Evolutionary conservation across 2,329 filamentous ascomycete species (phyloP).

Genomic region (Graphilbum fragrans): DNA sequence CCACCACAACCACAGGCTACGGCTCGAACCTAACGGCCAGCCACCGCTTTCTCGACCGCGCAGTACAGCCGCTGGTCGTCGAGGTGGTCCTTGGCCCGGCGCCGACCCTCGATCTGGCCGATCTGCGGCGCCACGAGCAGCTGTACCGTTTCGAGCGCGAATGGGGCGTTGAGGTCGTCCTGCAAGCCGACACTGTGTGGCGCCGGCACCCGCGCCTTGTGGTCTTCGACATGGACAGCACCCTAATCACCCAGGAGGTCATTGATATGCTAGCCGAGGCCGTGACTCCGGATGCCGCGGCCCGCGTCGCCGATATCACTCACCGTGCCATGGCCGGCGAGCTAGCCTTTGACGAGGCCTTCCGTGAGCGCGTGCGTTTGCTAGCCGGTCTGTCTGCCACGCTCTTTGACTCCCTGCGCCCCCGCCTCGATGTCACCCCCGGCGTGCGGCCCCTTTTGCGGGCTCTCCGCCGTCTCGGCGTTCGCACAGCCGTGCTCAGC

Average conservation of each 20-base stretch:
- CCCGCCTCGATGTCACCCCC: slow-evolving; percentile 66
- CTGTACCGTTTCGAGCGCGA: slow-evolving; percentile 77
- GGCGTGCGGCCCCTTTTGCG: slow-evolving; percentile 66
- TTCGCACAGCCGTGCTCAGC: slow-evolving; percentile 81
- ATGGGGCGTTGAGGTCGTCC: slow-evolving; percentile 76
- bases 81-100: slow-evolving; percentile 53
- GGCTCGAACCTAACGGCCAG: slow-evolving; percentile 41
- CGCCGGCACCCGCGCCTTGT: slow-evolving; percentile 73
- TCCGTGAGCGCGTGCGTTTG: slow-evolving; percentile 68
- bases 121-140: slow-evolving; percentile 67
- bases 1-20: slow-evolving; percentile 3
- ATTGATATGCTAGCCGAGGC: slow-evolving; percentile 89
- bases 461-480: slow-evolving; percentile 65
- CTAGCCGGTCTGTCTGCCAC: slow-evolving; percentile 68
- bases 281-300: slow-evolving; percentile 60
- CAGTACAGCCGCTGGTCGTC: slow-evolving; percentile 48
- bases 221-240: slow-evolving; percentile 98
- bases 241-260: slow-evolving; percentile 91
- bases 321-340: slow-evolving; percentile 92
- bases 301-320: slow-evolving; percentile 78
- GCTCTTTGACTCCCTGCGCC: slow-evolving; percentile 68
- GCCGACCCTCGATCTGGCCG: slow-evolving; percentile 48
- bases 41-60: slow-evolving; percentile 52
- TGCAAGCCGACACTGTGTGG: slow-evolving; percentile 64
- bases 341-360: slow-evolving; percentile 76